A percentile compares a stretch with the other conserved stretches of the same genome.
Conservation (phyloP, 2,329 filamentous ascomycete species). For the Aspergillus quadrilineatus region DNA sequence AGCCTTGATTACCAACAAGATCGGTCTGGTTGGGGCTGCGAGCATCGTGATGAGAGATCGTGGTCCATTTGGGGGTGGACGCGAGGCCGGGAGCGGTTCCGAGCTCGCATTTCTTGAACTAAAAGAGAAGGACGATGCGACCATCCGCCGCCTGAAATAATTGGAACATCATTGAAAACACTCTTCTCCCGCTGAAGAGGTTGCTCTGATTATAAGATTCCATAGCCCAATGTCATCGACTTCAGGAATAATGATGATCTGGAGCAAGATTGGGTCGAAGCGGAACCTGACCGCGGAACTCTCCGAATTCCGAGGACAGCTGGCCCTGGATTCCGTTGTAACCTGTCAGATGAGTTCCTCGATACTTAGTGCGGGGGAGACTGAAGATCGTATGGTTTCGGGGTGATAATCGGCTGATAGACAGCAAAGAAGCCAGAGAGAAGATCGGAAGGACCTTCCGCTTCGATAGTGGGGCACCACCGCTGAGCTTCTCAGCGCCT, state of each 20-base stretch:
- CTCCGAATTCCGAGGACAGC: constrained; percentile 1
- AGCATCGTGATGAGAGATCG: background rate
- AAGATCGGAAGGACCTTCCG: constrained; percentile 6
- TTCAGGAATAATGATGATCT: no score
- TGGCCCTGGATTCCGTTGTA: background rate
- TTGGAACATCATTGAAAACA: background rate
- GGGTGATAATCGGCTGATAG: background rate
- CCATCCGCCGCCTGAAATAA: background rate
- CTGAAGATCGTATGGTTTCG: background rate
- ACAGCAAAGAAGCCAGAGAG: background rate
- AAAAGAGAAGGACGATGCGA: background rate
- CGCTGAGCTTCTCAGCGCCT: background rate
- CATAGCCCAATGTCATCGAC: background rate
- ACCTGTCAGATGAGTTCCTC: background rate
- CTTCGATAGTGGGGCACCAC: constrained; percentile 2
- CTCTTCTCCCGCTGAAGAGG: background rate
- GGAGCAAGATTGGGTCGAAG: background rate
- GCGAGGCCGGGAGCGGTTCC: constrained; percentile 1
- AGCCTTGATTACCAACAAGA: constrained; percentile 6
- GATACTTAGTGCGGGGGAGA: background rate
- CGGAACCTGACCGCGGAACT: background rate
- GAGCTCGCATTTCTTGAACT: constrained; percentile 1
- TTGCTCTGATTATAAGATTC: background rate
- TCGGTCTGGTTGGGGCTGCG: constrained; percentile 2
- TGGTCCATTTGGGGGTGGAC: background rate